A percentile compares a stretch with the other conserved stretches of the same genome.
These are phyloP conservation scores for Verticillium dahliae DNA, from an alignment of 2,329 filamentous ascomycete species.

Conservation along the genomic window DNA sequence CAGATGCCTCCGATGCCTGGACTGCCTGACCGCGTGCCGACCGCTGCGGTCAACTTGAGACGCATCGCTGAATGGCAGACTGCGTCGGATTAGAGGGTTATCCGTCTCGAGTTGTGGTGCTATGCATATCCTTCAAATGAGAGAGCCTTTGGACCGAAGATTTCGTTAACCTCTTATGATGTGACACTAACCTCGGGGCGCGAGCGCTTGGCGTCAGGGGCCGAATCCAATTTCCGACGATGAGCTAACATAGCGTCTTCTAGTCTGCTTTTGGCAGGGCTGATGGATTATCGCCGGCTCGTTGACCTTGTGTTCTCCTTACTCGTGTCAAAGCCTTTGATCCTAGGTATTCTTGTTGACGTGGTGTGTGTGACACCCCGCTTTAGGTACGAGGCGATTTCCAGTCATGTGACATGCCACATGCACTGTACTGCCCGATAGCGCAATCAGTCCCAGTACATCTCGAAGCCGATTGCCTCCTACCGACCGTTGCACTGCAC, in stretches of 20 bases:
- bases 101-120: neutral
- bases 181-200: neutral
- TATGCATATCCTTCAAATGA: neutral
- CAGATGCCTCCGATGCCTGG: neutral
- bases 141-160: neutral
- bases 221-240: neutral
- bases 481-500: neutral
- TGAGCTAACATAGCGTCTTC: neutral
- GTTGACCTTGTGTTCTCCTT: neutral
- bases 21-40: neutral
- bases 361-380: neutral
- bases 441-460: neutral
- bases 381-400: neutral
- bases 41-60: neutral
- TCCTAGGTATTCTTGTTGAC: too few species aligned
- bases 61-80: neutral
- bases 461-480: neutral
- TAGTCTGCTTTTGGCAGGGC: neutral
- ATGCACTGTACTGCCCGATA: neutral
- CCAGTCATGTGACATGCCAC: too few species aligned
- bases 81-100: neutral
- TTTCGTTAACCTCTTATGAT: neutral
- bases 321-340: too few species aligned
- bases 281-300: neutral
- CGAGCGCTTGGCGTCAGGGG: neutral